Evolutionary conservation across 2,329 filamentous ascomycete species (phyloP).

Genomic region (Alternaria angustiovoidea): DNA sequence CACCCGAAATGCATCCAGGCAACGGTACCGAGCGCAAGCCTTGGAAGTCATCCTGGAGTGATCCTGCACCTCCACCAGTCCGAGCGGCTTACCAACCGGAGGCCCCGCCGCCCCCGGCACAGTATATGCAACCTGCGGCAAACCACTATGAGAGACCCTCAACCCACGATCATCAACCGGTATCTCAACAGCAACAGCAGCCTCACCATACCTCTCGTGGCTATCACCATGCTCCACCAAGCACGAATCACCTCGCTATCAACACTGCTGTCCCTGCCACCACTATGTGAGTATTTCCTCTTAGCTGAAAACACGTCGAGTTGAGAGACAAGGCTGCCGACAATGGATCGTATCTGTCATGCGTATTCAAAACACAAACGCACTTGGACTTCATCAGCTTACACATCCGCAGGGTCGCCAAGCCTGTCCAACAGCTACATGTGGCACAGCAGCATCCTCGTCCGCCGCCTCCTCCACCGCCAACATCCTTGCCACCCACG

Average conservation of each 20-base stretch:
- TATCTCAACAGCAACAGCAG: conserved; percentile 28
- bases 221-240: conserved; percentile 43
- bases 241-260: conserved; percentile 37
- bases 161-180: conserved; percentile 35
- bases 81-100: conserved; percentile 36
- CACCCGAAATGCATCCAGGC: conserved; percentile 32
- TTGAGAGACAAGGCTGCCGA: neutral
- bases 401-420: conserved; percentile 27
- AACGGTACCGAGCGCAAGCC: conserved; percentile 41
- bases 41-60: conserved; percentile 32
- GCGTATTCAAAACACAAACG: neutral
- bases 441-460: conserved; percentile 35
- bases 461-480: conserved; percentile 27
- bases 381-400: neutral
- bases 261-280: conserved; percentile 22
- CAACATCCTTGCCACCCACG: conserved; percentile 27
- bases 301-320: neutral
- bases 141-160: conserved; percentile 30
- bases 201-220: conserved; percentile 43
- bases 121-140: conserved; percentile 33
- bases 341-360: neutral
- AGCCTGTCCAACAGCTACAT: conserved; percentile 51
- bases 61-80: conserved; percentile 27
- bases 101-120: conserved; percentile 17
- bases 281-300: conserved; percentile 18